These are phyloP conservation scores for Filobasidium floriforme DNA, from an alignment of 768 basidiomycete genomes.

Conservation along the genomic window DNA sequence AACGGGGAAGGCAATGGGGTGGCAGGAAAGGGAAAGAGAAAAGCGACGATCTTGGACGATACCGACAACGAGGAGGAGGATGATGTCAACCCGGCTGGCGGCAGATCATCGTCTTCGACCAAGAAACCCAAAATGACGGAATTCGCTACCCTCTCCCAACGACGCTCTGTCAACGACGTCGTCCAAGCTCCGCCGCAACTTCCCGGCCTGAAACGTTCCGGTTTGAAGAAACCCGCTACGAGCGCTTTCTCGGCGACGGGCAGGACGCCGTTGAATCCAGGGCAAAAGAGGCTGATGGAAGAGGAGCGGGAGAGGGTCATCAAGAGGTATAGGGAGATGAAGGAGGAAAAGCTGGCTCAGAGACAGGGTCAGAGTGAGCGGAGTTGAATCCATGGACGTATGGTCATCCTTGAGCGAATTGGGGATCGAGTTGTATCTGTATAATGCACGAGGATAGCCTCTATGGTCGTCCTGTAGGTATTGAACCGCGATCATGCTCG, in stretches of 20 bases:
- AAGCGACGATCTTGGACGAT: slow-evolving; percentile 14
- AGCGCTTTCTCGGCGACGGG: slow-evolving; percentile 23
- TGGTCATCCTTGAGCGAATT: not conserved
- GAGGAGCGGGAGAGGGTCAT: slow-evolving; percentile 43
- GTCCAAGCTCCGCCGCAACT: slow-evolving; percentile 37
- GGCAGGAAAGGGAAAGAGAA: slow-evolving; percentile 16
- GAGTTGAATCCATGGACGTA: not conserved
- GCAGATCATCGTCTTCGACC: no score
- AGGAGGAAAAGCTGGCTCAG: slow-evolving; percentile 31
- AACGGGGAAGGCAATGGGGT: slow-evolving; percentile 1
- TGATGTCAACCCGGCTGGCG: no score
- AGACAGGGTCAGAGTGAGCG: slow-evolving; percentile 23
- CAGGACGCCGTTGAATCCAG: slow-evolving; percentile 33
- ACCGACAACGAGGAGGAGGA: slow-evolving; percentile 14
- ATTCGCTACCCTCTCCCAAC: slow-evolving; percentile 26
- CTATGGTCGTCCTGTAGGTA: no score
- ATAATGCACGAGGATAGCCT: no score
- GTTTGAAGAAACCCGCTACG: slow-evolving; percentile 11
- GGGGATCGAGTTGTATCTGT: not conserved
- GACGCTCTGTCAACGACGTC: slow-evolving; percentile 36
- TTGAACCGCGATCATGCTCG: no score
- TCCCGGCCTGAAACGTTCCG: slow-evolving; percentile 26
- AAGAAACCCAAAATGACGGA: slow-evolving; percentile 21
- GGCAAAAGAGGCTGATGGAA: slow-evolving; percentile 37
- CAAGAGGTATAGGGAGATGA: slow-evolving; percentile 41